phyloP scores from a whole-genome alignment of 768 basidiomycete species.

The Phylloporus rhodoxanthus region DNA sequence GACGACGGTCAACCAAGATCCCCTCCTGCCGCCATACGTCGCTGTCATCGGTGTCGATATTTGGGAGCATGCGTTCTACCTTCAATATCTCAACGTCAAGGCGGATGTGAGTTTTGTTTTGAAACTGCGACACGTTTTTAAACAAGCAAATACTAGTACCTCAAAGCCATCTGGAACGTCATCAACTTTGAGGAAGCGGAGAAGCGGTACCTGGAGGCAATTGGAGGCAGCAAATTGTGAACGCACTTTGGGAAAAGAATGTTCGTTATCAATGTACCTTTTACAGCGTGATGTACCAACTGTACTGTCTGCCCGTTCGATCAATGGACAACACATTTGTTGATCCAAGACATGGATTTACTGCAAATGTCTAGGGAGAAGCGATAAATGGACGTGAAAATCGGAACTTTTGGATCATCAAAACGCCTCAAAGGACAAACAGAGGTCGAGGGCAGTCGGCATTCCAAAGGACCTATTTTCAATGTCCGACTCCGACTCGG shows the following conservation, averaged over 20 bases:
- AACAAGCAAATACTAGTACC: conserved; percentile 41
- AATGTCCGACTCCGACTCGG: too few species aligned
- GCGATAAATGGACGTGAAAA: neutral
- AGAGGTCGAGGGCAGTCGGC: too few species aligned
- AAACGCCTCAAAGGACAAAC: too few species aligned
- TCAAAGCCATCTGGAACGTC: conserved; percentile 69
- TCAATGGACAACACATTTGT: neutral
- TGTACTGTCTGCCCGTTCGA: neutral
- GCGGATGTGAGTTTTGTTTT: conserved; percentile 58
- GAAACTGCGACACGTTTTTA: neutral
- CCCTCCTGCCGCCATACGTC: conserved; percentile 56
- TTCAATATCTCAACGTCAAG: conserved; percentile 96
- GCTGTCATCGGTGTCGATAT: conserved; percentile 91
- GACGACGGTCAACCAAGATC: conserved; percentile 96
- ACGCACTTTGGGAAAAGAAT: neutral
- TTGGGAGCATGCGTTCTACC: conserved; percentile 96
- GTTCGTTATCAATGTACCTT: neutral
- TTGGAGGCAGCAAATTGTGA: conserved; percentile 31
- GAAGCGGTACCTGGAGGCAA: conserved; percentile 46
- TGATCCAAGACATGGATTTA: neutral
- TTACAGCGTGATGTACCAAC: neutral
- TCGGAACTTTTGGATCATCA: too few species aligned
- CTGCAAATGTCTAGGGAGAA: too few species aligned
- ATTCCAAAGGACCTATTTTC: too few species aligned
- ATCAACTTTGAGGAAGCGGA: conserved; percentile 74